A percentile compares a stretch with the other conserved stretches of the same genome.
These are phyloP conservation scores for Taphrina communis DNA, from an alignment of 1,139 yeast genomes.

Conservation along the genomic window DNA sequence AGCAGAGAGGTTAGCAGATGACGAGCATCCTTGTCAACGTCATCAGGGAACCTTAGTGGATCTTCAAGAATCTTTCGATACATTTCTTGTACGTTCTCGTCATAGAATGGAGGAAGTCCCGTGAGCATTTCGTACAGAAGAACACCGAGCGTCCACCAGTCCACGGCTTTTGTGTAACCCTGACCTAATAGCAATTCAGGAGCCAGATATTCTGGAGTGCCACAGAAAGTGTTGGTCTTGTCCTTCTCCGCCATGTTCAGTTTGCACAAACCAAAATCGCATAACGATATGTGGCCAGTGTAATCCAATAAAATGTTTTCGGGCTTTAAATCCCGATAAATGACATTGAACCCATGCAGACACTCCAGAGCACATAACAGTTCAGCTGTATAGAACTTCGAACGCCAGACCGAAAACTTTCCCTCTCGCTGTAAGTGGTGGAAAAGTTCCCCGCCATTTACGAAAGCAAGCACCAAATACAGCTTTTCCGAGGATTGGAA, in stretches of 20 bases:
- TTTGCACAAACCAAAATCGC: conserved; percentile 96
- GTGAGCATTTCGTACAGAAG: conserved; percentile 93
- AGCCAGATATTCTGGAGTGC: conserved; percentile 95
- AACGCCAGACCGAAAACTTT: conserved; percentile 82
- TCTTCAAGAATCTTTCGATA: conserved; percentile 89
- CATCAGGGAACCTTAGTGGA: conserved; percentile 85
- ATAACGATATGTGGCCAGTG: conserved; percentile 95
- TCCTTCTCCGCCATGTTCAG: conserved; percentile 87
- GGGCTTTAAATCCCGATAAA: conserved; percentile 93
- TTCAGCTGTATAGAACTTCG: conserved; percentile 93
- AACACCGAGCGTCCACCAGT: conserved; percentile 98
- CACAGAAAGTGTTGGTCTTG: conserved; percentile 90
- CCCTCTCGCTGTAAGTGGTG: conserved; percentile 94
- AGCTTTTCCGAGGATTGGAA: conserved; percentile 95
- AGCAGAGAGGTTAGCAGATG: conserved; percentile 76
- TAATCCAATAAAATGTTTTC: conserved; percentile 91
- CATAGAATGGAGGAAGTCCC: conserved; percentile 95
- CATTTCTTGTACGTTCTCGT: conserved; percentile 92
- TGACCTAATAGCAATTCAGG: conserved; percentile 90
- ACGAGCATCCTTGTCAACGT: conserved; percentile 86
- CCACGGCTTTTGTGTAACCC: conserved; percentile 94
- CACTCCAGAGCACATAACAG: conserved; percentile 89
- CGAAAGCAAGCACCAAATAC: conserved; percentile 86
- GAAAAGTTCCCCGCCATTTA: conserved; percentile 96
- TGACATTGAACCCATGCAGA: conserved; percentile 85